These are phyloP conservation scores for Trematosphaeria pertusa DNA, from an alignment of 2,329 filamentous ascomycete species.

Conservation along the genomic window DNA sequence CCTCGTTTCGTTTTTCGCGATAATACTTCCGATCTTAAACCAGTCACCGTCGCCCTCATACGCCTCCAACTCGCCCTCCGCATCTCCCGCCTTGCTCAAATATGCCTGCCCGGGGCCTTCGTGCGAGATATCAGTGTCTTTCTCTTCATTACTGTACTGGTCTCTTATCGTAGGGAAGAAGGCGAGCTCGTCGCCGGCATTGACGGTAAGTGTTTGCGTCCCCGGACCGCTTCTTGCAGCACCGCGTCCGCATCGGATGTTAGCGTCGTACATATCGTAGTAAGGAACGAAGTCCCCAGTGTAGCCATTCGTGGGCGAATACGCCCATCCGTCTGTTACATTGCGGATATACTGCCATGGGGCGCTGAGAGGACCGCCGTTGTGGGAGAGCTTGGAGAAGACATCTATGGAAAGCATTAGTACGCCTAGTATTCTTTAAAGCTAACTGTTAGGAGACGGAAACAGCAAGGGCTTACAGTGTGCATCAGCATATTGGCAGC, in stretches of 20 bases:
- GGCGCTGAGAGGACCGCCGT: constrained; percentile 1
- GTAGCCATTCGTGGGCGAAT: not conserved
- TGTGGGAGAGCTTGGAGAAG: constrained; percentile 1
- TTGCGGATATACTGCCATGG: constrained; percentile 1
- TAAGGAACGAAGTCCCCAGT: not conserved
- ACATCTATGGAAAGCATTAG: no score
- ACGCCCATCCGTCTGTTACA: not conserved
- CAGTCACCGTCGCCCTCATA: constrained; percentile 3
- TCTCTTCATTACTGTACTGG: not conserved
- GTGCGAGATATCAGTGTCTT: not conserved
- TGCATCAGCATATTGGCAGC: no score
- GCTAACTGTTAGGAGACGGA: no score
- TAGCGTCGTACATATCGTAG: constrained; percentile 4
- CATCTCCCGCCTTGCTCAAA: not conserved
- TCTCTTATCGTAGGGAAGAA: not conserved
- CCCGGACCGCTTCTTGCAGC: not conserved
- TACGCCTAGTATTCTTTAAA: no score
- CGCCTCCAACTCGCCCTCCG: not conserved
- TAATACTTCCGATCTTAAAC: constrained; percentile 2
- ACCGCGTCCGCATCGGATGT: constrained; percentile 6
- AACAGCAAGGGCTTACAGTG: no score
- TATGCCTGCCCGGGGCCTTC: not conserved
- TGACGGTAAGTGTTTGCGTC: not conserved
- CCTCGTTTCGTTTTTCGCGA: not conserved
- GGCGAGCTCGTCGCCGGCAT: constrained; percentile 5